Evolutionary conservation across 805 yeast genomes (phyloP).

Genomic region (Diddensiella santjacobensis): DNA sequence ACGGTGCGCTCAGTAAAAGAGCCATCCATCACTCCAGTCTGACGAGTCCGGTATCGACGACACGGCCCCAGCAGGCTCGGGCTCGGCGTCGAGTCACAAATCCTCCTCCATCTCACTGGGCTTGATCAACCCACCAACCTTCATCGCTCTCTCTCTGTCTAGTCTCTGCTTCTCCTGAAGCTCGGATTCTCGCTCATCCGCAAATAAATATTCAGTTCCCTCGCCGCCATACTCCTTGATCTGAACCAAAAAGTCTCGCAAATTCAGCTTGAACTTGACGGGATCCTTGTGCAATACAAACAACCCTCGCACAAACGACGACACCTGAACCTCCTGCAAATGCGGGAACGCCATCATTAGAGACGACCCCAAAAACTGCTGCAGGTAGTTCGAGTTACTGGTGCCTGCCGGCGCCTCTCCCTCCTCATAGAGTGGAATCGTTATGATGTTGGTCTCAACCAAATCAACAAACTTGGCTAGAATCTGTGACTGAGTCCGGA

Average conservation of each 20-base stretch:
- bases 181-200: constrained; percentile 86
- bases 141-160: constrained; percentile 77
- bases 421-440: constrained; percentile 72
- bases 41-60: neutral
- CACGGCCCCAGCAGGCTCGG: neutral
- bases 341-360: constrained; percentile 89
- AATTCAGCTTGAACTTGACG: constrained; percentile 69
- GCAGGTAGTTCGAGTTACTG: constrained; percentile 70
- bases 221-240: constrained; percentile 89
- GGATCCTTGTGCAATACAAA: constrained; percentile 66
- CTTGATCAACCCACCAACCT: constrained; percentile 89
- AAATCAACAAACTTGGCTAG: constrained; percentile 78
- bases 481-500: constrained; percentile 79
- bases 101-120: constrained; percentile 89
- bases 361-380: constrained; percentile 77
- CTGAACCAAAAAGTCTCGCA: constrained; percentile 95
- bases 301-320: constrained; percentile 75
- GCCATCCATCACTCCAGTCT: constrained; percentile 10
- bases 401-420: constrained; percentile 85
- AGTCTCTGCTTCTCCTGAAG: constrained; percentile 59
- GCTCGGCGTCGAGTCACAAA: constrained; percentile 12
- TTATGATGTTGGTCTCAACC: constrained; percentile 71
- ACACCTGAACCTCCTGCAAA: constrained; percentile 75
- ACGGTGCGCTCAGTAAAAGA: neutral
- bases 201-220: constrained; percentile 80